Evolutionary conservation across 148 eudicot genomes (phyloP), one percentile per base, ranked within the genome.

Genomic region (Fagopyrum esculentum): DNA sequence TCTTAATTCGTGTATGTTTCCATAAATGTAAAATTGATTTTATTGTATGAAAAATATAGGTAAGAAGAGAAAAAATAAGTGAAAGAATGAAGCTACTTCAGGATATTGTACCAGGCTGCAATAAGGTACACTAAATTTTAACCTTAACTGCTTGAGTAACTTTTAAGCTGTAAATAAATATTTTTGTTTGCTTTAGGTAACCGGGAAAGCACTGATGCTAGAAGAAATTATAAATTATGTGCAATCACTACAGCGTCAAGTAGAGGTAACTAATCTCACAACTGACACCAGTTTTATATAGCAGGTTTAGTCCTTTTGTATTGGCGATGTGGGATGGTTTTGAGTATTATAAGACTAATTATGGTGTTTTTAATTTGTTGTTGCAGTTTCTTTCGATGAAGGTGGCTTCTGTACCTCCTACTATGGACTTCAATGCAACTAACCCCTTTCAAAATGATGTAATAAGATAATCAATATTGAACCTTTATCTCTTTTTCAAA

Each of bases 1-100:
- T 66, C 30, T 46, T 73, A 48, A 54, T 48, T 8, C 22, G 4
- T 9, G 26, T 22, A 6, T 29, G 13, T 55, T n/a, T n/a, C 16
- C 22, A 55, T 9, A 72, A 30, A 45, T 51, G 30, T 19, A 45
- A 7, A 46, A 19, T 69, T 40, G 48, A 26, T n/a, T 35, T 52
- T 60, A 16, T 3, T 15, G 52, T 40, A 59, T 64, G 78, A 35
- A 63, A 49, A 72, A 44, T 52, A 47, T 79, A 94, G 98, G 98
- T 92, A 70, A 83, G 98, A 47, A 83, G 98, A 79, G 98, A 95
- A 78, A 95, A 92, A 79, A 95, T 95, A 72, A 83, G 98, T 79
- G 92, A 92, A 83, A 85, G 96, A 82, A 95, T 95, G 98, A 95
- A 92, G 80, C 89, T 92, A 77, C 93, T 94, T 75, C 97, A 92